Evolutionary conservation across 176 grass and related monocot genomes (phyloP), one percentile per base, ranked within the genome.

Genomic region (Rhynchospora breviuscula): DNA sequence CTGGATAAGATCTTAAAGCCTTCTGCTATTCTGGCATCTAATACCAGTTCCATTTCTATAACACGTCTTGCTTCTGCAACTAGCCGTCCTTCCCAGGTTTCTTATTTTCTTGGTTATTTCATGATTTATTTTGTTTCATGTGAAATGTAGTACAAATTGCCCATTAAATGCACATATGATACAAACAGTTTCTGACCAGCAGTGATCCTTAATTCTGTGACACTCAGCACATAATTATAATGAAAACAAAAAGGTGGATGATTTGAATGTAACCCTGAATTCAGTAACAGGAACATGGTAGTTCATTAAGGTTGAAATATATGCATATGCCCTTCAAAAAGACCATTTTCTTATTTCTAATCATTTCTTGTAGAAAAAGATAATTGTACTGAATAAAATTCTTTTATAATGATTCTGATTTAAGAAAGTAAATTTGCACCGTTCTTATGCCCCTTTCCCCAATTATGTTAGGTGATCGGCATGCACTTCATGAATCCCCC

Each of bases 401-500:
- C 59, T 25, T 25, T 53, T 76, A 75, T 12, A 14, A 25, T 53
- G 22, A 77, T 77, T 76, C 21, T 13, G 21, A 7, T 17, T 77
- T 69, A 31, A 44, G 13, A 45, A 69, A 69, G 64, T 56, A 77
- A 77, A 53, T 26, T 56, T 76, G 47, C 48, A 18, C 22, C 53
- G 63, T 45, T 89, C 31, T 67, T 53, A 2, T 18, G 21, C 67
- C 77, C 66, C 77, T 47, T 65, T 6, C 9, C 11, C 26, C 19
- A 52, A 31, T 19, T 83, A 61, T 26, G 83, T 78, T 83, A 99
- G 96, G 96, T 93, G 70, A 92, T 99, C 44, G 96, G 93, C 25
- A 90, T 99, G 93, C 96, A 95, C 77, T 99, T 99, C 45, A 91
- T 95, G 69, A 99, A 99, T 86, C 96, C 96, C 65, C 96, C 96